Conservation (phyloP, 805 yeast genomes). For the Kuraishia ogatae region DNA sequence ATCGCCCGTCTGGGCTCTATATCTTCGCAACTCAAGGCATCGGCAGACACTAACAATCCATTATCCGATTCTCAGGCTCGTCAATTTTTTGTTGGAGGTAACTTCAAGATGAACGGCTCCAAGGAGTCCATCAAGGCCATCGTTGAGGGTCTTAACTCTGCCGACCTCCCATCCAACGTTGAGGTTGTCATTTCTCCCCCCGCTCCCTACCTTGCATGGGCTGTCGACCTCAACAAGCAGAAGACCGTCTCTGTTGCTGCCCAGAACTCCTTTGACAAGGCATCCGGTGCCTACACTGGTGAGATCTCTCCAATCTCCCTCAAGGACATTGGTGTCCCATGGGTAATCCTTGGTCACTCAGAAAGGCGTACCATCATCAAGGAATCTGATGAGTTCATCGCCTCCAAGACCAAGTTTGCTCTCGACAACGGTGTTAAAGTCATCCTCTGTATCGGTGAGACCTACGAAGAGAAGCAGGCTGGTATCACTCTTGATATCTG, state of each 20-base stretch:
- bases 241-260: slow-evolving; percentile 76
- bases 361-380: slow-evolving; percentile 94
- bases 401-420: slow-evolving; percentile 92
- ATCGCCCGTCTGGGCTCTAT: slow-evolving; percentile 1
- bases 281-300: slow-evolving; percentile 96
- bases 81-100: slow-evolving; percentile 96
- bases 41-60: slow-evolving; percentile 2
- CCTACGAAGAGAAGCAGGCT: slow-evolving; percentile 88
- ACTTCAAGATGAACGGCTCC: slow-evolving; percentile 98
- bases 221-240: slow-evolving; percentile 61
- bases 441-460: slow-evolving; percentile 96
- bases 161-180: slow-evolving; percentile 66
- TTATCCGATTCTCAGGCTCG: slow-evolving; percentile 44
- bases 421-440: slow-evolving; percentile 84
- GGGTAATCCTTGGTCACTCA: slow-evolving; percentile 97
- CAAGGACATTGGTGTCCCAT: slow-evolving; percentile 84
- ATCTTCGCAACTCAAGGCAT: not conserved
- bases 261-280: slow-evolving; percentile 84
- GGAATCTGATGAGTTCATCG: slow-evolving; percentile 86
- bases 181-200: slow-evolving; percentile 97
- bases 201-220: slow-evolving; percentile 78
- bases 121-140: slow-evolving; percentile 76
- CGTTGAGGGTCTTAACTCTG: slow-evolving; percentile 73
- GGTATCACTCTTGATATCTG: slow-evolving; percentile 81
- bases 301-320: slow-evolving; percentile 85